Conservation (phyloP, 306 rosid species). For the Vicia sativa region DNA sequence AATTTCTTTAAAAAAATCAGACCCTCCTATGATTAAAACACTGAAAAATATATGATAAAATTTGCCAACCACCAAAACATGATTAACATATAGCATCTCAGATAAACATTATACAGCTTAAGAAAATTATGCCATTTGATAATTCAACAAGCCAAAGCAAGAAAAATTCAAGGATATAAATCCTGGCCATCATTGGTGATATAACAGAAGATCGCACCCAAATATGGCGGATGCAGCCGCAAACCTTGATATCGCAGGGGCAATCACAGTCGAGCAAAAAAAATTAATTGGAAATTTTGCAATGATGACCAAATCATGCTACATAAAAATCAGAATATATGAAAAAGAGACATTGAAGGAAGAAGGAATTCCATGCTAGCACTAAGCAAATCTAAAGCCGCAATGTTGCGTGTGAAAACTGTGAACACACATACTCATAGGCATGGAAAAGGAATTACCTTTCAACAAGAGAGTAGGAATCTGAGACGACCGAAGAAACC, state of each 20-base stretch:
- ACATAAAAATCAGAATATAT: background rate
- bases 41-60: background rate
- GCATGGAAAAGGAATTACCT: conserved; percentile 33
- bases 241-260: background rate
- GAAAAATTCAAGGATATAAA: no score
- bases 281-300: background rate
- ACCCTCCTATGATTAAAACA: background rate
- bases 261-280: background rate
- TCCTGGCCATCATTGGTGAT: background rate
- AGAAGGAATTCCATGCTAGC: background rate
- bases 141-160: no score
- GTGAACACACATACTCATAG: background rate
- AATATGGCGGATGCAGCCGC: background rate
- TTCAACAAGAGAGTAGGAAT: conserved; percentile 30
- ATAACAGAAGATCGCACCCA: background rate
- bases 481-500: conserved; percentile 11
- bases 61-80: no score
- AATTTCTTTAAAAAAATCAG: background rate
- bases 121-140: no score
- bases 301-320: background rate
- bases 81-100: no score
- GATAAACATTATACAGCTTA: no score
- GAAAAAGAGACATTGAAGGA: background rate
- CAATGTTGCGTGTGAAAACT: background rate
- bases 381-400: background rate